Evolutionary conservation across 2,329 filamentous ascomycete genomes (phyloP).

Genomic region (Massarina eburnea): DNA sequence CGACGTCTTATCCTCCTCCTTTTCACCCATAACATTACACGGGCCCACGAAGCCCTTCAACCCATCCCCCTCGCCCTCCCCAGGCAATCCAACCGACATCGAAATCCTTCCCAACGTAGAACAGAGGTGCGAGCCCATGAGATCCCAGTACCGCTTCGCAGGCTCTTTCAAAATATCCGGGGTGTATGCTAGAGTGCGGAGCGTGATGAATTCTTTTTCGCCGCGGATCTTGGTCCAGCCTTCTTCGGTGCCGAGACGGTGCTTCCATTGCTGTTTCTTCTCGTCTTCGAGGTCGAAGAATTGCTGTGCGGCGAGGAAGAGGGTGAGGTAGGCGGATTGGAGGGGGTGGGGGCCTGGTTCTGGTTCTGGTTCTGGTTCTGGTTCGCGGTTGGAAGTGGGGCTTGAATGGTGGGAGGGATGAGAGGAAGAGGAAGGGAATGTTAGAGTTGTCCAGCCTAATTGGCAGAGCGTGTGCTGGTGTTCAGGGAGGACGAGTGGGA

Average conservation of each 20-base stretch:
- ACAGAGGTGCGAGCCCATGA: conserved; percentile 30
- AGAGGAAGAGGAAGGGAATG: conserved; percentile 21
- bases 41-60: conserved; percentile 32
- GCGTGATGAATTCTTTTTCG: conserved; percentile 44
- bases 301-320: conserved; percentile 32
- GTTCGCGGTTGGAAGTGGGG: neutral
- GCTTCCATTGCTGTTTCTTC: conserved; percentile 34
- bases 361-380: too few species aligned
- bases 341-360: conserved; percentile 27
- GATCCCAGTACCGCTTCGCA: conserved; percentile 36
- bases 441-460: conserved; percentile 42
- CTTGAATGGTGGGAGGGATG: conserved; percentile 2
- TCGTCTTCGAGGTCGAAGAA: conserved; percentile 33
- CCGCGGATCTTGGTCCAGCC: conserved; percentile 39
- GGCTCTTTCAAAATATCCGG: conserved; percentile 33
- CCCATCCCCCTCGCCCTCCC: conserved; percentile 12
- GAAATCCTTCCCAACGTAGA: conserved; percentile 27
- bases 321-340: conserved; percentile 27
- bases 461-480: conserved; percentile 33
- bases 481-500: conserved; percentile 36
- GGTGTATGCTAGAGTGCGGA: conserved; percentile 34
- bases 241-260: conserved; percentile 38
- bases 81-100: conserved; percentile 19
- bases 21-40: conserved; percentile 21
- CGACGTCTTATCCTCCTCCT: conserved; percentile 28